phyloP scores from a whole-genome alignment of 2,329 filamentous ascomycete species.

The Aspergillus viridinutans region DNA sequence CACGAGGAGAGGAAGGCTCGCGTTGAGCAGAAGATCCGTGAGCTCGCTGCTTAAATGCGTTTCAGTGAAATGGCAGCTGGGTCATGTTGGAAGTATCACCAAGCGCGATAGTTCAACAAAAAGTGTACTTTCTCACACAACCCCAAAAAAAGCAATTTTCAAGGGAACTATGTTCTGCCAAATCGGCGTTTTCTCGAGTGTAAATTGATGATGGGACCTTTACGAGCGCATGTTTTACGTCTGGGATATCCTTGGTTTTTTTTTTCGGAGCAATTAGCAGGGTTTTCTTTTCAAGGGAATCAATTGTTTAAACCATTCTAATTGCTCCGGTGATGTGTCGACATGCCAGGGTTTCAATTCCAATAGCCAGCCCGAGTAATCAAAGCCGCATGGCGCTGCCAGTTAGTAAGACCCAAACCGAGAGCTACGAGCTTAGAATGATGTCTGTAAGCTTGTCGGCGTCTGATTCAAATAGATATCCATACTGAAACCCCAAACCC shows the following conservation, averaged over 20 bases:
- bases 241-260: constrained; percentile 12
- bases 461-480: not conserved
- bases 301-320: constrained; percentile 16
- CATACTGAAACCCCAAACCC: not conserved
- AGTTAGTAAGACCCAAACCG: not conserved
- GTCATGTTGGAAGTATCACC: constrained; percentile 20
- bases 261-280: constrained; percentile 26
- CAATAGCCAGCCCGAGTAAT: not conserved
- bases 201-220: constrained; percentile 28
- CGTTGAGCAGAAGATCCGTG: constrained; percentile 87
- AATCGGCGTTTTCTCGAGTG: constrained; percentile 23
- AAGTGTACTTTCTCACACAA: constrained; percentile 21
- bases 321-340: constrained; percentile 22
- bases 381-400: not conserved
- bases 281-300: constrained; percentile 17
- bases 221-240: constrained; percentile 24
- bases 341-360: not conserved
- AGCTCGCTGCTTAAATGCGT: constrained; percentile 52
- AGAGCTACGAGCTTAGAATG: not conserved
- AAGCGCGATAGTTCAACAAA: constrained; percentile 24
- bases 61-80: constrained; percentile 4
- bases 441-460: not conserved
- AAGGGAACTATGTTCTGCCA: constrained; percentile 24
- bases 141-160: constrained; percentile 14
- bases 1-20: constrained; percentile 77